Evolutionary conservation across 2,329 filamentous ascomycete genomes (phyloP), one percentile per base, ranked within the genome.

Genomic region (Penicillium sp.): DNA sequence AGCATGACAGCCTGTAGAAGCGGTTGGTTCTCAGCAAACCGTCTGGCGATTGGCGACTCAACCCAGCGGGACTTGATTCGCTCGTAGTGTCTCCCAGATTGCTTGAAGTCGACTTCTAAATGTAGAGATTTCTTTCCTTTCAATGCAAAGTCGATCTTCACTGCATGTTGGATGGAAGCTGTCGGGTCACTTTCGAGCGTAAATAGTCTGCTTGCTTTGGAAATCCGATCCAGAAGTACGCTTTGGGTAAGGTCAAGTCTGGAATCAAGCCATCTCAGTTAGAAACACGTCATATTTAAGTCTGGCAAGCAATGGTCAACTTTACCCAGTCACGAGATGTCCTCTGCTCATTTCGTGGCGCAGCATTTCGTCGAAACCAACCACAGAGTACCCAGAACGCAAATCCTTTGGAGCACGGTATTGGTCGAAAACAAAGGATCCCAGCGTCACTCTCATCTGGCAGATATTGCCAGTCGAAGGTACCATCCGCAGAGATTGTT

Each of bases 371-470:
- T 66, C 63, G 54, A 78, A 77, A 43, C 77, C 73, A 42, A 71
- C 68, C 56, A 73, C 67, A 2, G 59, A 57, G 59, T 74, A 73
- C 28, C 58, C 62, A 5, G 58, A 23, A 33, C 62, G 64, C 11
- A 59, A 62, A 30, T 68, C 60, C 2, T 61, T 51, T 0, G 72
- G 67, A 18, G 59, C 52, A 14, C 67, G 66, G 52, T 72, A 77
- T 12, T 68, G 62, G 9, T 70, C 65, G 23, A 78, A 66, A 3
- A 73, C 65, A 54, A 78, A 73, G 3, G 68, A 66, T 4, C 76
- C 76, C 48, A 78, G 70, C 23, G 73, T 73, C 2, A 75, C 67
- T 40, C 75, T 68, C 72, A 78, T 74, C 11, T 71, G 71, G 33
- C 74, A 58, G 56, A 72, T 67, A 26, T 71, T 68, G 49, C 67